Conservation (phyloP, 1,284 basidiomycete genomes). For the Ustilago cynodontis region DNA sequence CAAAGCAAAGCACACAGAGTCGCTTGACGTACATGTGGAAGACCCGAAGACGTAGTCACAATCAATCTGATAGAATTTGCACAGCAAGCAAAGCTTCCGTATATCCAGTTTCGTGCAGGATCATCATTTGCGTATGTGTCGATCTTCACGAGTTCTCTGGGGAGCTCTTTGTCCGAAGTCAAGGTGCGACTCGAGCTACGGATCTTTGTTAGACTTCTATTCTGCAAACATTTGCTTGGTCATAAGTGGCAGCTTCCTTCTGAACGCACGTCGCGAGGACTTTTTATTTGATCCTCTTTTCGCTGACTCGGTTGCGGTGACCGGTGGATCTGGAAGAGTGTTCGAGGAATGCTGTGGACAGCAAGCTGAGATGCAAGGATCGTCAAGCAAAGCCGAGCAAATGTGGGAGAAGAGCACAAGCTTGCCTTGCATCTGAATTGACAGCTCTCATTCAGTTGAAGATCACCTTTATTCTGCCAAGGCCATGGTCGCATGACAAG, state of each 20-base stretch:
- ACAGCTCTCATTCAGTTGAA: background rate
- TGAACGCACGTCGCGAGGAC: slow-evolving; percentile 13
- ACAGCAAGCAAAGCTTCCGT: background rate
- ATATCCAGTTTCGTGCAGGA: background rate
- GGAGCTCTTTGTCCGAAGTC: background rate
- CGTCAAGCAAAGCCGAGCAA: background rate
- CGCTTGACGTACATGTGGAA: background rate
- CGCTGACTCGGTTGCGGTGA: background rate
- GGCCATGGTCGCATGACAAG: slow-evolving; percentile 11
- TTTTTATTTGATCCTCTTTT: too few relatives aligned
- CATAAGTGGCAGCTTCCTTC: background rate
- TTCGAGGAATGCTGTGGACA: slow-evolving; percentile 24
- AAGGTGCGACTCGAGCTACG: background rate
- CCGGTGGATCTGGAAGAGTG: slow-evolving; percentile 8
- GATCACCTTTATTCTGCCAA: background rate
- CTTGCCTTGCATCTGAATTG: too few relatives aligned
- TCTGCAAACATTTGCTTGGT: background rate
- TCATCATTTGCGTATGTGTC: too few relatives aligned
- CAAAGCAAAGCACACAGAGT: background rate
- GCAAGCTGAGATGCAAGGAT: slow-evolving; percentile 17
- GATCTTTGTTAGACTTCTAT: background rate
- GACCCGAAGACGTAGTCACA: background rate
- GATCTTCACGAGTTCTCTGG: too few relatives aligned
- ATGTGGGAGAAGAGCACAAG: too few relatives aligned
- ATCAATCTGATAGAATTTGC: background rate